Evolutionary conservation across 2,329 filamentous ascomycete species (phyloP), one percentile per base, ranked within the genome.

Genomic region (Cytospora chrysosperma): DNA sequence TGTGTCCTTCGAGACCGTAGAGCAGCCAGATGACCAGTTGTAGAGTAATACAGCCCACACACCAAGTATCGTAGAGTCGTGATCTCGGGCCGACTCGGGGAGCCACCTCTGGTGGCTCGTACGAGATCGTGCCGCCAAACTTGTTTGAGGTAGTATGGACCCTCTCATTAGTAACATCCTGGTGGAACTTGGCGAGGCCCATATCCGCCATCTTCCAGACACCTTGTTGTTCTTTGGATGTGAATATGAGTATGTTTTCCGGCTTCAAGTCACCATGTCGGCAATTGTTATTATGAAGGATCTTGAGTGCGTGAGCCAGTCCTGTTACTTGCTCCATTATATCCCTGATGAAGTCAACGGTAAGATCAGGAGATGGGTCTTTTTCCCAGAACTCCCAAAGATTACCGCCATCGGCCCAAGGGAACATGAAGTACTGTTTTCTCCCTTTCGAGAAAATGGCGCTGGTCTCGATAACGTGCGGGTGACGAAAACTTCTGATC

Each of bases 351-450:
- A 28, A n/a, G 24, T 43, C 17, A 17, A 5, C 28, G 4, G 3
- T 8, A 34, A 34, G 32, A 34, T 1, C 2, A 13, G 32, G 32
- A 34, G 32, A 34, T 34, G 32, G 32, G 32, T 10, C 3, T 34
- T 10, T 34, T 27, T 24, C 4, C 51, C 47, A 65, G 24, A 65
- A 53, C 7, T 63, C 28, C 8, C 24, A 21, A 9, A 67, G 56
- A 27, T 63, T 65, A 1, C 63, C 63, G 4, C 56, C 63, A 26
- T 58, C 34, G 1, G 63, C 65, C 65, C 59, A 65, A 1, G 51
- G 62, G 24, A 63, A 67, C 19, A 67, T 15, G n/a, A 67, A 43
- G 32, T 63, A 65, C 15, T 52, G 52, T 3, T 30, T 54, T 2
- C 15, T 17, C 0, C 32, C 63, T 19, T 28, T 56, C 13, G 55